Evolutionary conservation across 768 basidiomycete species (phyloP).

Genomic region (Leccinum boreale): DNA sequence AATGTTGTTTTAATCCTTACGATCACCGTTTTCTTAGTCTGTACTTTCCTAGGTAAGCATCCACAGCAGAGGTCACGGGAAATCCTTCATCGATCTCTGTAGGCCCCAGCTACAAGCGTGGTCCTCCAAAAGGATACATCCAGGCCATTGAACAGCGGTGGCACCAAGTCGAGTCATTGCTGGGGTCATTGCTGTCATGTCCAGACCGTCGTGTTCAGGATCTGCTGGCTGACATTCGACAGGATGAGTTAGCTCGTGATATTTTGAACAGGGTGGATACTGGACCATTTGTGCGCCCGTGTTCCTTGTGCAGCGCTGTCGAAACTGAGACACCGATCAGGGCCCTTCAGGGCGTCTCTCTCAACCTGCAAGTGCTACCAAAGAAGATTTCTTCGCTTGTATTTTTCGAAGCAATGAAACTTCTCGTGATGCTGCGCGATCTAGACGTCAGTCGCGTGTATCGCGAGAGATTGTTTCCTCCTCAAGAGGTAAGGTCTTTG

Average conservation of each 20-base stretch:
- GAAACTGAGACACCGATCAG: conserved; percentile 35
- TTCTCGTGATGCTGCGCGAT: conserved; percentile 53
- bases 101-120: conserved; percentile 81
- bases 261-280: conserved; percentile 74
- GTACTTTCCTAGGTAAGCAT: conserved; percentile 59
- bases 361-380: conserved; percentile 60
- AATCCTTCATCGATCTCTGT: conserved; percentile 1
- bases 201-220: conserved; percentile 61
- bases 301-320: not conserved
- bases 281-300: conserved; percentile 66
- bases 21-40: conserved; percentile 39
- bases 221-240: conserved; percentile 59
- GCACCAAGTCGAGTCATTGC: conserved; percentile 89
- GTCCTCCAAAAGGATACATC: conserved; percentile 88
- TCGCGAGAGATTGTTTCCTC: conserved; percentile 80
- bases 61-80: not conserved
- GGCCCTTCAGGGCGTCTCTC: conserved; percentile 65
- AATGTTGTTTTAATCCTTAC: conserved; percentile 8
- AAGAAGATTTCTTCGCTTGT: conserved; percentile 77
- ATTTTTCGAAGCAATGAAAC: conserved; percentile 59
- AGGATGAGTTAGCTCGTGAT: conserved; percentile 74
- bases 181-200: conserved; percentile 77
- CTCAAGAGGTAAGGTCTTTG: conserved; percentile 43
- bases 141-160: conserved; percentile 89
- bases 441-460: conserved; percentile 70